Evolutionary conservation across 192 early-diverging fungal genomes (phyloP).

Genomic region (Tieghemiomyces parasiticus): DNA sequence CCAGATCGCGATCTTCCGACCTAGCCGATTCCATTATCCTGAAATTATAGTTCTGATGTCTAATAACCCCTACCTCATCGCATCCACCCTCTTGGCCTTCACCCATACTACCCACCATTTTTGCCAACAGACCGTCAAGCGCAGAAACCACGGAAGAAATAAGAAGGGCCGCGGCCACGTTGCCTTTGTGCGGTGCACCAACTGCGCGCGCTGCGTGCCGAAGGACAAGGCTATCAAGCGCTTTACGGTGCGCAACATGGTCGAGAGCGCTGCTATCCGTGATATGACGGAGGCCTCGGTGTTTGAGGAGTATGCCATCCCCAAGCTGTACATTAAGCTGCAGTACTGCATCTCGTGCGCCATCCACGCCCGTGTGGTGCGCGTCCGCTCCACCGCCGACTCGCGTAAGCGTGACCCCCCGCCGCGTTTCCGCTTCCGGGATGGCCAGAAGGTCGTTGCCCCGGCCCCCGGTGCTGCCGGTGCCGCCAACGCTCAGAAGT

Average conservation of each 20-base stretch:
- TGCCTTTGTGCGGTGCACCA: constrained; percentile 94
- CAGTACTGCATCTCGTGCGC: constrained; percentile 92
- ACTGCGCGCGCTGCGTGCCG: constrained; percentile 94
- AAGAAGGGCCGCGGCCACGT: constrained; percentile 99
- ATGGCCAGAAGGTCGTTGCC: constrained; percentile 43
- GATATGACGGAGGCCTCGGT: constrained; percentile 95
- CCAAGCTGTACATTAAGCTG: constrained; percentile 98
- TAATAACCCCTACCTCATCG: background rate
- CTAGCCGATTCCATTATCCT: background rate
- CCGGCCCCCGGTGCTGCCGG: too few relatives aligned
- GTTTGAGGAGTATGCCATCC: constrained; percentile 88
- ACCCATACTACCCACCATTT: background rate
- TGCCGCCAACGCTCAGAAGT: too few relatives aligned
- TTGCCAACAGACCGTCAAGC: constrained; percentile 74
- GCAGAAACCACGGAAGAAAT: constrained; percentile 98
- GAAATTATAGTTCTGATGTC: background rate
- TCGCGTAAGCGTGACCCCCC: constrained; percentile 90
- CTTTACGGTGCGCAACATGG: constrained; percentile 97
- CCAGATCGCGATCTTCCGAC: background rate
- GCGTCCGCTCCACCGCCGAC: constrained; percentile 76
- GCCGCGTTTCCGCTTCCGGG: constrained; percentile 79
- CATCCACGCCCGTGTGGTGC: constrained; percentile 87
- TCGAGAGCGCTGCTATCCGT: constrained; percentile 92
- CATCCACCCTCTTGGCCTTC: background rate
- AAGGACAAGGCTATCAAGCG: constrained; percentile 99